These are phyloP conservation scores for Trichoderma parareesei DNA, from an alignment of 495 filamentous ascomycete genomes.

Conservation along the genomic window DNA sequence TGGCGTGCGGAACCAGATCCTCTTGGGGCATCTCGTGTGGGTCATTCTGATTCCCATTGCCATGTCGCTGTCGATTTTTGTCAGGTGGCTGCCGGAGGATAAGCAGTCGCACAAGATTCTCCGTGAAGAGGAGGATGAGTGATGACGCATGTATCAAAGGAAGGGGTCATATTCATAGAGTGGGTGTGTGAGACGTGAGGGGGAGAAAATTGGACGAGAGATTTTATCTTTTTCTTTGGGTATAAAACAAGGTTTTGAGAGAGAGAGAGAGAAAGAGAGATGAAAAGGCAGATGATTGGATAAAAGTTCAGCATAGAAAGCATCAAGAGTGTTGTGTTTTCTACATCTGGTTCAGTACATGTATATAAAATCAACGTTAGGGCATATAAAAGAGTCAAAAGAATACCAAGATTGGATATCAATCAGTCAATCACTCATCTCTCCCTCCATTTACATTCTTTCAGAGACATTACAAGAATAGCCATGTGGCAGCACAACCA, in stretches of 20 bases:
- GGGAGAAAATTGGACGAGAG: background rate
- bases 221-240: background rate
- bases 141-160: too few species aligned
- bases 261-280: background rate
- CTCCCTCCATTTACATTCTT: too few species aligned
- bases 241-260: background rate
- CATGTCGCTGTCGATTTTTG: constrained; percentile 33
- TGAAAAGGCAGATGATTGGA: background rate
- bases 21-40: constrained; percentile 59
- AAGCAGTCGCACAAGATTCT: constrained; percentile 6
- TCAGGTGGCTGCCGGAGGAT: constrained; percentile 39
- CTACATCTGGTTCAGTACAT: background rate
- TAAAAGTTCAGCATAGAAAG: background rate
- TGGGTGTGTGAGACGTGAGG: too few species aligned
- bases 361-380: background rate
- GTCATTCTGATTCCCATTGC: constrained; percentile 44
- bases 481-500: background rate
- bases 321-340: background rate
- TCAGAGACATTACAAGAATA: background rate
- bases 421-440: too few species aligned
- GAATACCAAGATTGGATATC: background rate
- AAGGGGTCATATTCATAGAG: too few species aligned
- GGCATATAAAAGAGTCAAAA: background rate
- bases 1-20: constrained; percentile 46
- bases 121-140: background rate